Conservation (phyloP, 1,284 basidiomycete species). For the Moesziomyces globuligerus region DNA sequence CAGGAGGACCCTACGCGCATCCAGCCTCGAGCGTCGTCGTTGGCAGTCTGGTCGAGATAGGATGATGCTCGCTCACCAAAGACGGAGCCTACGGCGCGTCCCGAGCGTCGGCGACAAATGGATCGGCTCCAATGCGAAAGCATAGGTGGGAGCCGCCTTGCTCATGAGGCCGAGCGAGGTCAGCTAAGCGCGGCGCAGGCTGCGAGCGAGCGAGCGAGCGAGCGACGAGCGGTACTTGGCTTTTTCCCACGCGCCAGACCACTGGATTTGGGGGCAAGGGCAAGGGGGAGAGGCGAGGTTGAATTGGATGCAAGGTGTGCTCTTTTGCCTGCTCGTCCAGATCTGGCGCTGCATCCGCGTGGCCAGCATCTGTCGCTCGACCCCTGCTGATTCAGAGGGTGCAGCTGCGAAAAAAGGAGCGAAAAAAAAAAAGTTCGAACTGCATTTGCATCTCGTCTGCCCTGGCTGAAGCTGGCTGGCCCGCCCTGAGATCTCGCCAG, state of each 20-base stretch:
- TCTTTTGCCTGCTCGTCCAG: not conserved
- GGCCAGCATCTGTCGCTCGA: no score
- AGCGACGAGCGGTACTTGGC: no score
- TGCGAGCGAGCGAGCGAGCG: not conserved
- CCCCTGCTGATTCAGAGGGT: not conserved
- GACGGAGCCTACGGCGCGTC: no score
- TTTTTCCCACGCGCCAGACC: constrained; percentile 18
- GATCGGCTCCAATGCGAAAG: not conserved
- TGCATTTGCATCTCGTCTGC: not conserved
- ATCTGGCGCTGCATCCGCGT: not conserved
- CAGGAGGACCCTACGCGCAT: no score
- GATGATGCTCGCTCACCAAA: no score
- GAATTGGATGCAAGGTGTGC: no score
- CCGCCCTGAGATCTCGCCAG: not conserved
- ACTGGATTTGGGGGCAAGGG: no score
- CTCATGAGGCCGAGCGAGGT: not conserved
- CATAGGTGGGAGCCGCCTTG: not conserved
- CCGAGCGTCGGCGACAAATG: not conserved
- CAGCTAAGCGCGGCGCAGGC: not conserved
- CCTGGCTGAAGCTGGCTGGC: not conserved
- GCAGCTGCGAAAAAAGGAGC: not conserved
- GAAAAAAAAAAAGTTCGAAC: not conserved
- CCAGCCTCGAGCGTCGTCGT: no score
- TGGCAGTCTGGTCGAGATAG: no score
- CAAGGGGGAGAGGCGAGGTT: no score